Conservation (phyloP, 2,329 filamentous ascomycete genomes). For the Cryphonectria radicalis region DNA sequence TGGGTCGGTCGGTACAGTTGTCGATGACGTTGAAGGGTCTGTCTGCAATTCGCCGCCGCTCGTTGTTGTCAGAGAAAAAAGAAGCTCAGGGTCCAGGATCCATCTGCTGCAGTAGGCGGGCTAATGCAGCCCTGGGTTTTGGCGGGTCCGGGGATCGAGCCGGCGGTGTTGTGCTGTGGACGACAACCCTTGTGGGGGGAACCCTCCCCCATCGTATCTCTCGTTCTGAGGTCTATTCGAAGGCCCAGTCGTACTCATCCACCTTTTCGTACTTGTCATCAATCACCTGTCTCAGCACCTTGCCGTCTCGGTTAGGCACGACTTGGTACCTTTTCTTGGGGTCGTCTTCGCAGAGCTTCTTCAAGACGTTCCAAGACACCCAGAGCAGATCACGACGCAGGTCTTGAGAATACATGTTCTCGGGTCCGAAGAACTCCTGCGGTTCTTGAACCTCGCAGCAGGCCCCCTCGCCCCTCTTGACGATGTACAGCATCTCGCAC, state of each 20-base stretch:
- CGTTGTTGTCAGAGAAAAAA: background rate
- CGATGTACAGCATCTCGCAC: background rate
- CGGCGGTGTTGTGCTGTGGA: background rate
- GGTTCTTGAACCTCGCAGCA: background rate
- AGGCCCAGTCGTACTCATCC: background rate
- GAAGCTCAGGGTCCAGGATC: background rate
- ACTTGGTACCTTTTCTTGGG: background rate
- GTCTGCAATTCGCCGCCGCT: background rate
- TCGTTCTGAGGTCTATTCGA: background rate
- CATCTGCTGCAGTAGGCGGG: background rate
- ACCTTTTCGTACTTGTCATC: background rate
- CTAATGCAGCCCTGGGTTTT: background rate
- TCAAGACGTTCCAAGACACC: background rate
- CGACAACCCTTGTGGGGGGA: background rate
- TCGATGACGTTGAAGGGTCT: background rate
- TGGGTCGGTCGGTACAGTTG: background rate
- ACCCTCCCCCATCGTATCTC: background rate
- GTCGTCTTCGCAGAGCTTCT: background rate
- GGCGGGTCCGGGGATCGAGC: slow-evolving; percentile 2
- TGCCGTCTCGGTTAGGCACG: background rate
- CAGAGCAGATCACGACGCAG: background rate
- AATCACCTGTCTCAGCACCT: background rate
- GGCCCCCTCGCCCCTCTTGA: background rate
- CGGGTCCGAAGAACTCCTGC: too few species aligned
- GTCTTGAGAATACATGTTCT: background rate